These are phyloP conservation scores for Kokia cookei DNA, from an alignment of 441 rosid genomes.

Conservation along the genomic window DNA sequence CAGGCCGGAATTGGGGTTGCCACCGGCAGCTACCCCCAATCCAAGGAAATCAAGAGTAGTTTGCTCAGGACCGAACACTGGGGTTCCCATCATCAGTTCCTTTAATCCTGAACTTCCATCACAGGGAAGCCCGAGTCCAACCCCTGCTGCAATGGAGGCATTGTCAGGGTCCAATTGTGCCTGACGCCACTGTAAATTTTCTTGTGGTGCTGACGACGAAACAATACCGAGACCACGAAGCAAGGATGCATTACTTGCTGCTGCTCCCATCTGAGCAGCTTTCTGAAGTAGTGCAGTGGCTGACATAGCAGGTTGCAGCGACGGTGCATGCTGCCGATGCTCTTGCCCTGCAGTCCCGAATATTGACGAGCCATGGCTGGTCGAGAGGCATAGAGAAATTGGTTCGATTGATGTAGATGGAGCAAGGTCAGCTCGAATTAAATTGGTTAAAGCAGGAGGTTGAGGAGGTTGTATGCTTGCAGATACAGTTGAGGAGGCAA, in stretches of 20 bases:
- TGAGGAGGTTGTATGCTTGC: conserved; percentile 52
- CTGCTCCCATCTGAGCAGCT: conserved; percentile 91
- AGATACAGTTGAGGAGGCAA: conserved; percentile 65
- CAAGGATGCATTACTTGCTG: conserved; percentile 63
- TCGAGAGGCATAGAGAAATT: conserved; percentile 69
- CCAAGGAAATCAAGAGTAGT: conserved; percentile 92
- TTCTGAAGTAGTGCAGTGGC: conserved; percentile 91
- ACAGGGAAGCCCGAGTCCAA: conserved; percentile 68
- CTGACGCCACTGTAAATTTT: conserved; percentile 46
- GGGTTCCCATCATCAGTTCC: conserved; percentile 85
- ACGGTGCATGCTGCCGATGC: conserved; percentile 47
- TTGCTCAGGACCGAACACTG: conserved; percentile 75
- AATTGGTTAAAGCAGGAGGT: conserved; percentile 38
- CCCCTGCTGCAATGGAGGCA: conserved; percentile 46
- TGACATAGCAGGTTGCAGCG: conserved; percentile 80
- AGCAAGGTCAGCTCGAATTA: conserved; percentile 35
- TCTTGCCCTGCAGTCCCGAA: conserved; percentile 53
- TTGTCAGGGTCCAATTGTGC: conserved; percentile 51
- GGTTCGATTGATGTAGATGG: conserved; percentile 54
- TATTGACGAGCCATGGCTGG: conserved; percentile 60
- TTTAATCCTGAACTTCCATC: conserved; percentile 66
- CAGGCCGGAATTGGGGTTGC: conserved; percentile 41
- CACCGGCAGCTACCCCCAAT: conserved; percentile 84
- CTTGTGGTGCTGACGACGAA: conserved; percentile 45
- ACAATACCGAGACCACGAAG: conserved; percentile 79